Conservation (phyloP, 2,329 filamentous ascomycete genomes). For the Colletotrichum spaethianum region DNA sequence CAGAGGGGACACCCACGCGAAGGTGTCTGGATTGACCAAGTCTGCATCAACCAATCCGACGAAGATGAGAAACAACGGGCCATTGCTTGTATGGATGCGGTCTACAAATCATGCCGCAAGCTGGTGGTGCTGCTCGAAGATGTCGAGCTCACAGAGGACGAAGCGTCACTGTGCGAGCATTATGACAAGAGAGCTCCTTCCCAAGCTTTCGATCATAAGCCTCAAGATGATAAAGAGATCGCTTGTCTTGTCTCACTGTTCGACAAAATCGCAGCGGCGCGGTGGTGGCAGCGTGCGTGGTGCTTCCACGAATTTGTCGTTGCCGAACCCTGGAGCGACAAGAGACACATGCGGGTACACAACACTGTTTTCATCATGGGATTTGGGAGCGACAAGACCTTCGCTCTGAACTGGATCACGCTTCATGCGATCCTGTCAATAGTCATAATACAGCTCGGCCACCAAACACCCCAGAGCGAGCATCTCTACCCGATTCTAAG, state of each 20-base stretch:
- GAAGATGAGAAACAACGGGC: conserved; percentile 46
- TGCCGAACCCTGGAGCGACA: conserved; percentile 26
- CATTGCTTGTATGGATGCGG: conserved; percentile 27
- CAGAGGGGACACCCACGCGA: conserved; percentile 8
- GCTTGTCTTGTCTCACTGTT: not conserved
- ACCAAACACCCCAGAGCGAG: not conserved
- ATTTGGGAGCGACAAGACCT: not conserved
- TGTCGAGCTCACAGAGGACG: conserved; percentile 17
- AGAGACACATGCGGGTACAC: conserved; percentile 10
- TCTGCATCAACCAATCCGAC: conserved; percentile 57
- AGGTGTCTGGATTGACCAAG: conserved; percentile 54
- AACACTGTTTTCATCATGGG: conserved; percentile 29
- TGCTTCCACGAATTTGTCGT: conserved; percentile 34
- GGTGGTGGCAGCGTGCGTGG: conserved; percentile 35
- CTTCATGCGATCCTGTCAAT: conserved; percentile 12
- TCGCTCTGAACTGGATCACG: conserved; percentile 4
- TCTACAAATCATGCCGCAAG: conserved; percentile 24
- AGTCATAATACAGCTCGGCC: not conserved
- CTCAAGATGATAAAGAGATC: not conserved
- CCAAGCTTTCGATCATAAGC: not conserved
- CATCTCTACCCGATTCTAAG: conserved; percentile 21
- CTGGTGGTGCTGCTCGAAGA: conserved; percentile 28
- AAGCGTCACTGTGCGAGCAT: not conserved
- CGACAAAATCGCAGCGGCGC: conserved; percentile 23
- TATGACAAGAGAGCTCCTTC: not conserved